Evolutionary conservation across 805 yeast species (phyloP), one percentile per base, ranked within the genome.

Genomic region (Candida hispaniensis): DNA sequence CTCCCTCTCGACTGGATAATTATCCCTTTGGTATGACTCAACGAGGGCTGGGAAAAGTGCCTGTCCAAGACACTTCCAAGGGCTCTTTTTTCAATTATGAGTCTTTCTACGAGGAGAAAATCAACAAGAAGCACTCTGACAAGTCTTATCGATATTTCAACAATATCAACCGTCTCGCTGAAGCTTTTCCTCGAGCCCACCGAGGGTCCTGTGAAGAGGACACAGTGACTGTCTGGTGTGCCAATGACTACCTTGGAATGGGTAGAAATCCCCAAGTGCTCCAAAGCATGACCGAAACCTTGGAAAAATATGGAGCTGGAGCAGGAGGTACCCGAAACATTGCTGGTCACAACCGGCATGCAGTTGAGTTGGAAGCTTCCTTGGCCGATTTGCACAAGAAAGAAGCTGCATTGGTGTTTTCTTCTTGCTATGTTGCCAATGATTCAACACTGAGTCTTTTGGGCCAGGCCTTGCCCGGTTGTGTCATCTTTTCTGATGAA

Each of bases 301-400:
- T 91, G 57, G 79, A 79, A 49, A 74, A 71, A 62, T 91, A 91
- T 56, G 99, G 99, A 50, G 79, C 94, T 4, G 99, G 99, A 49
- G 94, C 99, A 6, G 99, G 99, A 53, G 99, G 99, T 48, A 91
- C 99, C 30, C 72, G 99, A 54, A 91, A 91, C 62, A 91, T 91
- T 56, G 98, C 99, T 2, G 99, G 99, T 43, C 98, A 91, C 59
- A 91, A 91, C 59, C 59, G 63, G 41, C 88, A 79, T 49, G 93
- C 97, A n/a, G 73, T 91, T 52, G 68, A 67, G 46, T 69, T 91
- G 52, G 99, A 91, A 60, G 63, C 79, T 14, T 86, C 82, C 50
- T 54, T 83, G 32, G 97, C 98, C 13, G 75, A 83, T 25, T 69
- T 91, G 48, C 97, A 91, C 62, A 79, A 81, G 56, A 93, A 86